These are phyloP conservation scores for Cajanus cajan DNA, from an alignment of 306 rosid genomes.

Conservation along the genomic window DNA sequence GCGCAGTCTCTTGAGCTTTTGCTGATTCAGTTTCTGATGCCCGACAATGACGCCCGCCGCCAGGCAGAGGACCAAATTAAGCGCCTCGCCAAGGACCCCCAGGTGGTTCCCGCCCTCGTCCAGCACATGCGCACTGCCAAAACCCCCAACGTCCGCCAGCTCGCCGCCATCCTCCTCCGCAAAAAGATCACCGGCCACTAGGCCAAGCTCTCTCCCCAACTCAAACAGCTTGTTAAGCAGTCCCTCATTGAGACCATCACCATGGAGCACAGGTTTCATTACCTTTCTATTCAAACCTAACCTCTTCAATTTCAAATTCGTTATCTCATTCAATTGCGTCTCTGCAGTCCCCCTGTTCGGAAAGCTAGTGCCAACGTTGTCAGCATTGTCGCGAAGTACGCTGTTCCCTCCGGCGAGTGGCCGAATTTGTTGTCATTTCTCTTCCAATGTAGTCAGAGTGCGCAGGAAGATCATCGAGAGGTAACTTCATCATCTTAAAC, in stretches of 20 bases:
- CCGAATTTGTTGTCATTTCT: conserved; percentile 90
- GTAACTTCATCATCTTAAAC: conserved; percentile 29
- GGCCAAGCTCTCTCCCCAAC: conserved; percentile 85
- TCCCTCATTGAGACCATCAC: conserved; percentile 87
- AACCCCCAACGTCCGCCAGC: conserved; percentile 94
- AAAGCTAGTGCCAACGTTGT: conserved; percentile 96
- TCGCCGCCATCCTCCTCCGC: conserved; percentile 91
- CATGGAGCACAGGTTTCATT: conserved; percentile 64
- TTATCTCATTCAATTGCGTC: neutral
- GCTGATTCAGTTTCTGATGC: conserved; percentile 93
- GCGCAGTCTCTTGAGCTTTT: conserved; percentile 91
- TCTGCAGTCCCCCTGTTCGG: conserved; percentile 81
- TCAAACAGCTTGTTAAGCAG: conserved; percentile 73
- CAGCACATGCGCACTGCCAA: conserved; percentile 96
- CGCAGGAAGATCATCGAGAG: conserved; percentile 95
- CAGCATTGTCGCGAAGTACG: conserved; percentile 88
- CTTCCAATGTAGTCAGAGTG: conserved; percentile 93
- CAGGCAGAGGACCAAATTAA: conserved; percentile 97
- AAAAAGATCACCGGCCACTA: conserved; percentile 98
- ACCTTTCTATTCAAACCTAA: neutral
- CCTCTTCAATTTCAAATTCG: neutral
- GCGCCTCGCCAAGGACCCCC: conserved; percentile 89
- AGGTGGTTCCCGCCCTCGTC: conserved; percentile 84
- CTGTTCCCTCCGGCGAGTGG: conserved; percentile 95
- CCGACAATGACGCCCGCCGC: conserved; percentile 97